These are phyloP conservation scores for Mariannaea elegans DNA, from an alignment of 2,329 filamentous ascomycete species.

Conservation along the genomic window DNA sequence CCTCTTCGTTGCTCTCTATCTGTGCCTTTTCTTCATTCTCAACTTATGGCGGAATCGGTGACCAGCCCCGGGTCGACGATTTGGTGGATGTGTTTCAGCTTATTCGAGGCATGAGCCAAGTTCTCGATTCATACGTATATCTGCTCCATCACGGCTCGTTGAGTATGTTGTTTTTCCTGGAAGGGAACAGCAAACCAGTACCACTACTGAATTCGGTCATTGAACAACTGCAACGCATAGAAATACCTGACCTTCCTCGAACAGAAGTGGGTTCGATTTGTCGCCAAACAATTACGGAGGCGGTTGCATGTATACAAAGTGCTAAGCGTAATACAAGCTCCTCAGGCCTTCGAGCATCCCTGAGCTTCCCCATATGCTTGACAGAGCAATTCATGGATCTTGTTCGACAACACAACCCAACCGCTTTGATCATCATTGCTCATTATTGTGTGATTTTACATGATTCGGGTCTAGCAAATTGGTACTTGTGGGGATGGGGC, in stretches of 20 bases:
- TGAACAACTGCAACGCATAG: constrained; percentile 22
- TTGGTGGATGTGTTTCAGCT: constrained; percentile 45
- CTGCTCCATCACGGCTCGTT: constrained; percentile 15
- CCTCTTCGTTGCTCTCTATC: constrained; percentile 45
- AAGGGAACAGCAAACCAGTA: background rate
- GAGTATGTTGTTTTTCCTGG: constrained; percentile 6
- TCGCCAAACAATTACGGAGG: constrained; percentile 4
- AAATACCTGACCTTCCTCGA: constrained; percentile 16
- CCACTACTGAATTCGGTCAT: constrained; percentile 13
- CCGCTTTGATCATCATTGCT: constrained; percentile 23
- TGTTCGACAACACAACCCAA: constrained; percentile 21
- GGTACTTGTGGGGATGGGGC: constrained; percentile 30
- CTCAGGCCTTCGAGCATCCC: constrained; percentile 16
- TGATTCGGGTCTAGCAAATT: constrained; percentile 11
- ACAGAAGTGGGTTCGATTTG: background rate
- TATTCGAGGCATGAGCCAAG: constrained; percentile 42
- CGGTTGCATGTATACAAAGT: constrained; percentile 11
- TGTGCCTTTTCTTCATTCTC: constrained; percentile 42
- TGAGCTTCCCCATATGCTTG: constrained; percentile 28
- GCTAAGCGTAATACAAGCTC: background rate
- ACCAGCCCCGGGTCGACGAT: constrained; percentile 40
- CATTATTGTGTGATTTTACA: constrained; percentile 31
- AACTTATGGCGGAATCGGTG: constrained; percentile 20
- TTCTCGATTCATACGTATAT: constrained; percentile 38
- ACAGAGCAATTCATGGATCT: constrained; percentile 28